Conservation (phyloP, 1,284 basidiomycete species). For the Pseudozyma tsukubaensis region DNA sequence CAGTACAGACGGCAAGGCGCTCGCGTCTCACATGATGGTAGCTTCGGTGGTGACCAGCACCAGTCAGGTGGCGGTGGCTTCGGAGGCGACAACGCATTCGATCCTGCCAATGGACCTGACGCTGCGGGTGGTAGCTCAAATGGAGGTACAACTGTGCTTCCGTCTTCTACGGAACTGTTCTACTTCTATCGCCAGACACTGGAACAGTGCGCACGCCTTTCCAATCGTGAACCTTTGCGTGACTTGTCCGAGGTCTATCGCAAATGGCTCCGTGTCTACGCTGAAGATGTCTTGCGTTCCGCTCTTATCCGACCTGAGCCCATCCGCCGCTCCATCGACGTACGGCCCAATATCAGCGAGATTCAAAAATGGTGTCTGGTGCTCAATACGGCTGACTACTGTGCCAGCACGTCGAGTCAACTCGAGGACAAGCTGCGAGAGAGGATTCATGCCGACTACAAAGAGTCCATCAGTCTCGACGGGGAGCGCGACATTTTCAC, state of each 20-base stretch:
- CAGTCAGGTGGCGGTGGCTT: slow-evolving; percentile 23
- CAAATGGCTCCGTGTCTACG: slow-evolving; percentile 94
- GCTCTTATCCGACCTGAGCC: slow-evolving; percentile 76
- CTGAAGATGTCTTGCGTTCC: slow-evolving; percentile 79
- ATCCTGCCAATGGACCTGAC: slow-evolving; percentile 72
- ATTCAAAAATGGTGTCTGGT: slow-evolving; percentile 72
- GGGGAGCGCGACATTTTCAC: slow-evolving; percentile 84
- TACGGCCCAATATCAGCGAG: slow-evolving; percentile 51
- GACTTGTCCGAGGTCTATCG: slow-evolving; percentile 73
- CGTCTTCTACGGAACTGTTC: slow-evolving; percentile 95
- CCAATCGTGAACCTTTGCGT: slow-evolving; percentile 61
- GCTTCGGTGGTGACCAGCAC: not conserved
- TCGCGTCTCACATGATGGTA: slow-evolving; percentile 29
- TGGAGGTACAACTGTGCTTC: slow-evolving; percentile 79
- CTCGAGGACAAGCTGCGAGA: slow-evolving; percentile 90
- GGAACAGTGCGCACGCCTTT: slow-evolving; percentile 84
- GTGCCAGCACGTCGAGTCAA: slow-evolving; percentile 89
- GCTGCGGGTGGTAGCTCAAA: slow-evolving; percentile 70
- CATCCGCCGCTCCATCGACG: slow-evolving; percentile 49
- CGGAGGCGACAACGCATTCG: slow-evolving; percentile 72
- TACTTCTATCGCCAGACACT: slow-evolving; percentile 95
- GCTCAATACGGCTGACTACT: slow-evolving; percentile 98
- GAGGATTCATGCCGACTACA: slow-evolving; percentile 79
- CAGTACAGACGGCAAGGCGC: slow-evolving; percentile 42
- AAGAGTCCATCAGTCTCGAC: slow-evolving; percentile 83